Percentiles rank a stretch among this genome's conserved stretches.
These are phyloP conservation scores for Elaeagnus macrophylla DNA, from an alignment of 306 rosid genomes.

Conservation along the genomic window DNA sequence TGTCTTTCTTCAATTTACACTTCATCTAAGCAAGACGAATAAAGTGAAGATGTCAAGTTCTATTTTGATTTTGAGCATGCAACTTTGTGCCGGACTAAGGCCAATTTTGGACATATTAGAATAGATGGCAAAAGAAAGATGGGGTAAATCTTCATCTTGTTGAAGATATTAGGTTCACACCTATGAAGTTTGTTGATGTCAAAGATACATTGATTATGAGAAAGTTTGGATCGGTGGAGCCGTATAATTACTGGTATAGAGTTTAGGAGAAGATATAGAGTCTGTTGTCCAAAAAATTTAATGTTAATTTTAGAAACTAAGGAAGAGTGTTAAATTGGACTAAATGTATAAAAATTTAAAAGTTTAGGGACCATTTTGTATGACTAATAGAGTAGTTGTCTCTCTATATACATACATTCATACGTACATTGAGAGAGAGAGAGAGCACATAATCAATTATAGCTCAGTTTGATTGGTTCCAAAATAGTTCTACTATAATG, in stretches of 20 bases:
- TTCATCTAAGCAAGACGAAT: constrained; percentile 67
- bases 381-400: too few relatives aligned
- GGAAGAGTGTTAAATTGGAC: too few relatives aligned
- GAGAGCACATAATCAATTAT: too few relatives aligned
- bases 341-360: too few relatives aligned
- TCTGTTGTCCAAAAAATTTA: constrained; percentile 79
- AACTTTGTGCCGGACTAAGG: constrained; percentile 75
- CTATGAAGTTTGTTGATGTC: constrained; percentile 64
- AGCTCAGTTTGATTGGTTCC: too few relatives aligned
- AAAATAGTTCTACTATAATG: too few relatives aligned
- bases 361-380: too few relatives aligned
- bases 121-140: constrained; percentile 69
- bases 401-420: too few relatives aligned
- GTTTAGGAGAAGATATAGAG: constrained; percentile 97
- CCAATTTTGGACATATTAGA: constrained; percentile 92
- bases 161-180: constrained; percentile 67
- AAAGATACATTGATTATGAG: constrained; percentile 79
- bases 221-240: constrained; percentile 84
- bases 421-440: too few relatives aligned
- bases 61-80: constrained; percentile 97
- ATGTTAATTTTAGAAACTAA: constrained; percentile 90
- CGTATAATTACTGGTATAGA: constrained; percentile 91
- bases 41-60: constrained; percentile 90
- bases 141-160: constrained; percentile 58
- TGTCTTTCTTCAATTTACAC: constrained; percentile 81